phyloP scores from a whole-genome alignment of 2,329 filamentous ascomycete species.

The Aspergillus sclerotialis region DNA sequence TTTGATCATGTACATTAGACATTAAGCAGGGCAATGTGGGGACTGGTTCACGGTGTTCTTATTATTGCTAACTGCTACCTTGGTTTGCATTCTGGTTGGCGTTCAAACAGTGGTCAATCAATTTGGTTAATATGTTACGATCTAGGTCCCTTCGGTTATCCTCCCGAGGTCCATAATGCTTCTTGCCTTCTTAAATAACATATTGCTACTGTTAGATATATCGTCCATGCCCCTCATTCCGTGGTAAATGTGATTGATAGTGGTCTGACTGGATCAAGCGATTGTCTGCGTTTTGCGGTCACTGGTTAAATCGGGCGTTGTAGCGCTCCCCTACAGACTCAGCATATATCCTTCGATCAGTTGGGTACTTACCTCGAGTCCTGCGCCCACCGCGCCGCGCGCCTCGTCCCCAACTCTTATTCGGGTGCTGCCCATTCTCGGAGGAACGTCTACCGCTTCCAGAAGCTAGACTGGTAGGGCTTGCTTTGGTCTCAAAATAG shows the following conservation, averaged over 20 bases:
- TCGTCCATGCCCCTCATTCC: no score
- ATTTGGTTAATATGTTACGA: conserved; percentile 10
- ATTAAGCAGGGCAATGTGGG: background rate
- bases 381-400: conserved; percentile 14
- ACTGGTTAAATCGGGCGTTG: conserved; percentile 22
- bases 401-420: conserved; percentile 6
- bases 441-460: conserved; percentile 18
- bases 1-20: conserved; percentile 18
- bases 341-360: conserved; percentile 3
- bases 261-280: no score
- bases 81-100: conserved; percentile 18
- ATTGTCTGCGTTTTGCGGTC: no score
- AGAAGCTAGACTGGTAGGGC: conserved; percentile 22
- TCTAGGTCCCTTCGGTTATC: conserved; percentile 2
- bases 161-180: no score
- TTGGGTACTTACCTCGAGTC: conserved; percentile 19
- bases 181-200: no score
- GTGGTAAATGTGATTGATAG: no score
- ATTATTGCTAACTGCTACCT: conserved; percentile 5
- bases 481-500: conserved; percentile 19
- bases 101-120: conserved; percentile 18
- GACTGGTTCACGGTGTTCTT: conserved; percentile 5
- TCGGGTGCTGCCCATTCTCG: conserved; percentile 5
- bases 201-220: no score
- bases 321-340: conserved; percentile 23